Conservation (phyloP, 2,329 filamentous ascomycete genomes). For the Daldinia sp. region DNA sequence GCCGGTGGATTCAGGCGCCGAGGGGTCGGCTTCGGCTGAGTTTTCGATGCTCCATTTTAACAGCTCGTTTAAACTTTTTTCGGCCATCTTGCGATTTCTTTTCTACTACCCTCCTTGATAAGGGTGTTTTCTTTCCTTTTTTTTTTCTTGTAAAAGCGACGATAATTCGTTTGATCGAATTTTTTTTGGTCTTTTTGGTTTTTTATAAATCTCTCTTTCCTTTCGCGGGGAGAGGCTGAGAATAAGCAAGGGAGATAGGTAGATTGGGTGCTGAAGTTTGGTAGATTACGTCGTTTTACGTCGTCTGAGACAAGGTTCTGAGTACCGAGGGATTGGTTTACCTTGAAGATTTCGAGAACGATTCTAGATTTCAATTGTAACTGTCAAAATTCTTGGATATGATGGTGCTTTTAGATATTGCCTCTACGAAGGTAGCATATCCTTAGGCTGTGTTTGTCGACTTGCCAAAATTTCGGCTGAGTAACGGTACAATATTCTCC, state of each 20-base stretch:
- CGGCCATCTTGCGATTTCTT: constrained; percentile 47
- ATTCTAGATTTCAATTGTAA: neutral
- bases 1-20: constrained; percentile 42
- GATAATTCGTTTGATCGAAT: neutral
- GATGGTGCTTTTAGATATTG: neutral
- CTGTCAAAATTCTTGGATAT: neutral
- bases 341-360: neutral
- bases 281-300: constrained; percentile 27
- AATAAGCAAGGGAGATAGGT: constrained; percentile 3
- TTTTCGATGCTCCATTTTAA: constrained; percentile 78
- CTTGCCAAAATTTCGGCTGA: constrained; percentile 14
- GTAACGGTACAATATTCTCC: constrained; percentile 27
- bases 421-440: neutral
- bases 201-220: neutral
- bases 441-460: neutral
- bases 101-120: constrained; percentile 1
- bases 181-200: neutral
- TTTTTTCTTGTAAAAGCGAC: neutral
- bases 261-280: neutral
- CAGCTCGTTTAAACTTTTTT: constrained; percentile 74
- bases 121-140: no score
- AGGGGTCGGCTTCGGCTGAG: constrained; percentile 45
- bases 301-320: constrained; percentile 19
- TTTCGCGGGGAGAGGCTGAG: neutral
- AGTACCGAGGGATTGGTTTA: constrained; percentile 9